Conservation (phyloP, 2,329 filamentous ascomycete species). For the Aspergillus intermedius region DNA sequence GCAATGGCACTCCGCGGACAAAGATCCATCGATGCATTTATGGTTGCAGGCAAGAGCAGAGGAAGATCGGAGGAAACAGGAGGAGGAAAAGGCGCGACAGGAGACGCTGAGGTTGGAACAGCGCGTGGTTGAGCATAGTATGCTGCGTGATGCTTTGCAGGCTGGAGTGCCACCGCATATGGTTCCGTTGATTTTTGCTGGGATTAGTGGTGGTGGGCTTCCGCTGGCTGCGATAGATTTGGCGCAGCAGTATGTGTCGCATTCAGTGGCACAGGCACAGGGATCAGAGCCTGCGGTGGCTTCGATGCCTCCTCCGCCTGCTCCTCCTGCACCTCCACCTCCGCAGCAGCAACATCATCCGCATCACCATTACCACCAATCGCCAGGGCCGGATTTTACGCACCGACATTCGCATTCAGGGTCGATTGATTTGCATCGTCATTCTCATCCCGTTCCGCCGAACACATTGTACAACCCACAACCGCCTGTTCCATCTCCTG, state of each 20-base stretch:
- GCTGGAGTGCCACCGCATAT: conserved; percentile 67
- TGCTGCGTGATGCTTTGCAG: conserved; percentile 61
- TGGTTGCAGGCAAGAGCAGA: conserved; percentile 67
- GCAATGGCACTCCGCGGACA: conserved; percentile 60
- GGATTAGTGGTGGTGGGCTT: conserved; percentile 58
- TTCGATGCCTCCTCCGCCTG: background rate
- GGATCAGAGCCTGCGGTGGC: background rate
- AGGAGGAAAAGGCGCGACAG: conserved; percentile 61
- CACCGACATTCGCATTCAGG: conserved; percentile 9
- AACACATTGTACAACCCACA: conserved; percentile 25
- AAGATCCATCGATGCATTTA: conserved; percentile 57
- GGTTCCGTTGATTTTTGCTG: conserved; percentile 68
- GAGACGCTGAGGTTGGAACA: conserved; percentile 65
- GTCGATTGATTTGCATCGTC: conserved; percentile 9
- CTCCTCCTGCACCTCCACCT: conserved; percentile 15
- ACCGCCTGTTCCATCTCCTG: conserved; percentile 10
- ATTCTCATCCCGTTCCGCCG: conserved; percentile 22
- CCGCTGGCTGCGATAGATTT: conserved; percentile 59
- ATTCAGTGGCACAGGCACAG: conserved; percentile 11
- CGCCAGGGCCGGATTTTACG: conserved; percentile 5
- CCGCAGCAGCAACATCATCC: conserved; percentile 14
- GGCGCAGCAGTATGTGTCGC: conserved; percentile 59
- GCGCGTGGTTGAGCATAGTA: conserved; percentile 64
- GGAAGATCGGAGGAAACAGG: conserved; percentile 59
- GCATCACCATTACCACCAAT: conserved; percentile 12